Evolutionary conservation across 805 yeast genomes (phyloP).

Genomic region (Starmerella sp.): DNA sequence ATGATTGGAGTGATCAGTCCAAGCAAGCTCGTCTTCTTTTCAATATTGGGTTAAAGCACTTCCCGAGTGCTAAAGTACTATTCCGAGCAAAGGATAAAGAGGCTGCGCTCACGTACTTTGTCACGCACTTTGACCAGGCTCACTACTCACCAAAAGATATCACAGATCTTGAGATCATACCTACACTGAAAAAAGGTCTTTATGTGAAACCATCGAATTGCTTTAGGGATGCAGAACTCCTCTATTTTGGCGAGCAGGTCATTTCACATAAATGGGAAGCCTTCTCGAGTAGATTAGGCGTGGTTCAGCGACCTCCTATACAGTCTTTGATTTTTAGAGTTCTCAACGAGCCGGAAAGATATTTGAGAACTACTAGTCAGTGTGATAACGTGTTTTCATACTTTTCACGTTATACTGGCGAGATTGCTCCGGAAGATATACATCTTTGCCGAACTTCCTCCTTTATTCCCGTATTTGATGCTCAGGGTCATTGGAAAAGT

Average conservation of each 20-base stretch:
- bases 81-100: conserved; percentile 16
- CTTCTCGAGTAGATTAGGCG: conserved; percentile 28
- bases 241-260: conserved; percentile 27
- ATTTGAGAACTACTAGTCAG: conserved; percentile 16
- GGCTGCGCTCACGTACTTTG: conserved; percentile 26
- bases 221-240: conserved; percentile 20
- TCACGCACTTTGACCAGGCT: conserved; percentile 23
- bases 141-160: conserved; percentile 10
- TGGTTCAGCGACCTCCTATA: conserved; percentile 24
- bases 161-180: conserved; percentile 17
- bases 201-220: conserved; percentile 22
- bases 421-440: conserved; percentile 21
- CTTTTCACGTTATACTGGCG: conserved; percentile 22
- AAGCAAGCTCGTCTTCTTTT: conserved; percentile 26
- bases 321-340: conserved; percentile 19
- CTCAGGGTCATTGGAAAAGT: not conserved
- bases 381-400: conserved; percentile 24
- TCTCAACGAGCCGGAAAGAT: conserved; percentile 20
- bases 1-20: conserved; percentile 23
- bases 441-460: conserved; percentile 11
- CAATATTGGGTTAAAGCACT: conserved; percentile 25
- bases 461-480: conserved; percentile 25
- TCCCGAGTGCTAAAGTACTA: conserved; percentile 24
- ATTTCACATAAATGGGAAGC: conserved; percentile 19
- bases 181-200: conserved; percentile 12